Conservation (phyloP, 805 yeast species). For the Cyberlindnera maclurae region DNA sequence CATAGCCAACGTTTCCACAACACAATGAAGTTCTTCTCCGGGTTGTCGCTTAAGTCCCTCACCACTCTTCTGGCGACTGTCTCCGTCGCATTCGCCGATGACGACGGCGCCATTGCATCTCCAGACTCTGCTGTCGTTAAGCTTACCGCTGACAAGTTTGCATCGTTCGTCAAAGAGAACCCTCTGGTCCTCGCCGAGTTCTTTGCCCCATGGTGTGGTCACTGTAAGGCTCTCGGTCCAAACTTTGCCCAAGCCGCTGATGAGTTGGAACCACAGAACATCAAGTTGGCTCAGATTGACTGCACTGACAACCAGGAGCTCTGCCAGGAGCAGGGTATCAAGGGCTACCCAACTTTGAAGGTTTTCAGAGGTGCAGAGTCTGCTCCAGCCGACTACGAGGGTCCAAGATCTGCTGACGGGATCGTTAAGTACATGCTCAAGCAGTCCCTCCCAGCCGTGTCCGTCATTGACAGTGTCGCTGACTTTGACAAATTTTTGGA, state of each 20-base stretch:
- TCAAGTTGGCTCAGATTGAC: constrained; percentile 76
- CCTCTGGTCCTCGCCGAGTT: constrained; percentile 81
- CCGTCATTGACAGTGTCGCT: constrained; percentile 38
- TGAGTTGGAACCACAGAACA: constrained; percentile 47
- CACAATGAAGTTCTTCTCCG: constrained; percentile 31
- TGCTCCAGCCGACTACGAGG: constrained; percentile 60
- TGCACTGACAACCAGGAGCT: constrained; percentile 73
- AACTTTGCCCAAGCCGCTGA: constrained; percentile 71
- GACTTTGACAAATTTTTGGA: constrained; percentile 44
- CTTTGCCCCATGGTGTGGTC: constrained; percentile 98
- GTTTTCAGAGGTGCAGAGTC: constrained; percentile 48
- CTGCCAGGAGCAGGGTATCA: constrained; percentile 59
- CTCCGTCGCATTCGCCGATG: constrained; percentile 29
- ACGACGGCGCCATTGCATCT: constrained; percentile 59
- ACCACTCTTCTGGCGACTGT: constrained; percentile 35
- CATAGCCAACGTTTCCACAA: neutral
- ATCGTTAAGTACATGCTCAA: constrained; percentile 75
- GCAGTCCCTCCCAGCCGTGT: constrained; percentile 74
- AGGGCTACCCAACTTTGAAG: constrained; percentile 82
- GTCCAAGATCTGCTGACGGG: constrained; percentile 76
- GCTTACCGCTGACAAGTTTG: constrained; percentile 60
- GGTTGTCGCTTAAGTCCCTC: constrained; percentile 30
- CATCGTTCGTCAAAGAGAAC: constrained; percentile 57
- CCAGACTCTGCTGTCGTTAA: constrained; percentile 84
- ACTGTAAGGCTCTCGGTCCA: constrained; percentile 85